Conservation (phyloP, 805 yeast species). For the Wickerhamomyces silvicola region DNA sequence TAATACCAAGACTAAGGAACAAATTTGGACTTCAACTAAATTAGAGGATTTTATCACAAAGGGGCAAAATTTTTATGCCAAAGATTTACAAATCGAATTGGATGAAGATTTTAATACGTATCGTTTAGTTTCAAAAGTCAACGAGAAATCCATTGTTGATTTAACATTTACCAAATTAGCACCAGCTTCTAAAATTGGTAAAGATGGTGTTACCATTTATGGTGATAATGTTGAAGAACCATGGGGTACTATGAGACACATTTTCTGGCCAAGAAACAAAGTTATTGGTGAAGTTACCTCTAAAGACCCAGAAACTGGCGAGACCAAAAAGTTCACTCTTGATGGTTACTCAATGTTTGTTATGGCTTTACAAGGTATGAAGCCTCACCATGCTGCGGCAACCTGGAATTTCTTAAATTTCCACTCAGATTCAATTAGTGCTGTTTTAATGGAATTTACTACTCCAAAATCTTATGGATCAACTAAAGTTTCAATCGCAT, state of each 20-base stretch:
- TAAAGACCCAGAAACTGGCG: constrained; percentile 21
- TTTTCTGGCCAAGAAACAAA: constrained; percentile 90
- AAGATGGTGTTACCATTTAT: constrained; percentile 77
- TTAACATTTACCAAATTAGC: constrained; percentile 53
- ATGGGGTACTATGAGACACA: constrained; percentile 97
- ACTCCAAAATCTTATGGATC: constrained; percentile 88
- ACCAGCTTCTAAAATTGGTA: constrained; percentile 86
- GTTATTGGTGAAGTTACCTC: constrained; percentile 59
- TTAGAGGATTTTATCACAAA: constrained; percentile 69
- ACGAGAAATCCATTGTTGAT: constrained; percentile 65
- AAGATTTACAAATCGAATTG: constrained; percentile 58
- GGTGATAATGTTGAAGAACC: constrained; percentile 82
- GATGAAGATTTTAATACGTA: constrained; percentile 46
- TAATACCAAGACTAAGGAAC: constrained; percentile 39
- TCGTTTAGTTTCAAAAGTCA: constrained; percentile 58
- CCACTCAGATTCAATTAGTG: constrained; percentile 69
- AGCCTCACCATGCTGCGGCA: constrained; percentile 98
- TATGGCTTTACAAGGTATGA: constrained; percentile 97
- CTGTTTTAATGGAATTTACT: constrained; percentile 89
- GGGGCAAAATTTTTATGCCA: constrained; percentile 78
- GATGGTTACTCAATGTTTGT: constrained; percentile 65
- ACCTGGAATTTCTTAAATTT: constrained; percentile 91
- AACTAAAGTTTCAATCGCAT: constrained; percentile 75
- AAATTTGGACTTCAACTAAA: constrained; percentile 87
- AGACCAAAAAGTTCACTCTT: constrained; percentile 25